These are phyloP conservation scores for Ceratobasidium theobromae DNA, from an alignment of 1,284 basidiomycete species.

Conservation along the genomic window DNA sequence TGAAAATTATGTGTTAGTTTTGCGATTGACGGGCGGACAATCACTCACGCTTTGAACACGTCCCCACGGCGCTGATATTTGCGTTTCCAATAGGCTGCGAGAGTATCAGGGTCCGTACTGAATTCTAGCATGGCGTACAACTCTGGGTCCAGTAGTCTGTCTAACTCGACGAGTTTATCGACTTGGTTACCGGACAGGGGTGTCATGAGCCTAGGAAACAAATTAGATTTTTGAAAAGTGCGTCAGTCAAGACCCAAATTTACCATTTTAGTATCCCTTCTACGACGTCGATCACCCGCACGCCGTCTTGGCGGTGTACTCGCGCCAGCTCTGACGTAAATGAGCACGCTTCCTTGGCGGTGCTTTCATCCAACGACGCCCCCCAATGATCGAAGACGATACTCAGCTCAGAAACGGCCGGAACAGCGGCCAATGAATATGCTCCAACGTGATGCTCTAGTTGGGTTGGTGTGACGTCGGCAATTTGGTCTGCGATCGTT, in stretches of 20 bases:
- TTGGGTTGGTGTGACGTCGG: conserved; percentile 12
- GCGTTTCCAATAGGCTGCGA: conserved; percentile 23
- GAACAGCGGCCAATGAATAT: conserved; percentile 5
- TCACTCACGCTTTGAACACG: conserved; percentile 26
- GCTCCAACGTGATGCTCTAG: conserved; percentile 14
- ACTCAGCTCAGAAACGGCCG: conserved; percentile 10
- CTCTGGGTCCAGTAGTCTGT: conserved; percentile 23
- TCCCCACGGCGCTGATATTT: conserved; percentile 24
- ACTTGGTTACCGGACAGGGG: conserved; percentile 9
- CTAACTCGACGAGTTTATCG: conserved; percentile 23
- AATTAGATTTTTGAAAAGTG: neutral
- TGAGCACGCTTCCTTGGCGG: conserved; percentile 21
- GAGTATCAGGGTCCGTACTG: conserved; percentile 26
- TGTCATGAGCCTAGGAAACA: conserved; percentile 1
- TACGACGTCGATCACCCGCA: conserved; percentile 24
- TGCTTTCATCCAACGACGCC: neutral
- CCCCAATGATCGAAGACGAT: conserved; percentile 29
- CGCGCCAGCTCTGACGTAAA: conserved; percentile 29
- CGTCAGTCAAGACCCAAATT: neutral
- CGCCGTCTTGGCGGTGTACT: conserved; percentile 25
- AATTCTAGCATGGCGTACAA: conserved; percentile 29
- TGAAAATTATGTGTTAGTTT: neutral
- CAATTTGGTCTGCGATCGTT: conserved; percentile 28
- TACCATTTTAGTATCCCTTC: conserved; percentile 30
- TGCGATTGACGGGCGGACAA: too few species aligned